These are phyloP conservation scores for Didymellaceae sp. DNA, from an alignment of 2,329 filamentous ascomycete species.

Conservation along the genomic window DNA sequence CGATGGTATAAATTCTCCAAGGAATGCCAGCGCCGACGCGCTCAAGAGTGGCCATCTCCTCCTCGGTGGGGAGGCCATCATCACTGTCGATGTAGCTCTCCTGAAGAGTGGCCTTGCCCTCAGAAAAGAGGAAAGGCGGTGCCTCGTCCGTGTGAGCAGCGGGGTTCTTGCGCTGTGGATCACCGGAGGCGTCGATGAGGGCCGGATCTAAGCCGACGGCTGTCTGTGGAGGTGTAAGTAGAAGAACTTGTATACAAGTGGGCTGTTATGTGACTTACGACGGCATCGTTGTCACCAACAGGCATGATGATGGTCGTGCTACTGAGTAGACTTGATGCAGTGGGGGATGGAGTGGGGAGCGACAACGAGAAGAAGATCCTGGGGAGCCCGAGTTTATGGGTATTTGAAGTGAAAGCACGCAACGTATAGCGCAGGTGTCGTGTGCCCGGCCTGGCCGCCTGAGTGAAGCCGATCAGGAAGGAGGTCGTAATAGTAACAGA, in stretches of 20 bases:
- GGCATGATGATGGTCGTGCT: slow-evolving; percentile 33
- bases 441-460: slow-evolving; percentile 19
- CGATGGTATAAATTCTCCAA: slow-evolving; percentile 43
- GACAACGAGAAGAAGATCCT: slow-evolving; percentile 24
- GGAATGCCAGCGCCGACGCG: slow-evolving; percentile 45
- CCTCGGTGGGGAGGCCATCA: slow-evolving; percentile 41
- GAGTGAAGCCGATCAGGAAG: slow-evolving; percentile 22
- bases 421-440: slow-evolving; percentile 15
- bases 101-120: slow-evolving; percentile 49
- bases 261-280: slow-evolving; percentile 26
- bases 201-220: slow-evolving; percentile 43
- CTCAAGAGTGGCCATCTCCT: slow-evolving; percentile 45
- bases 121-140: slow-evolving; percentile 39
- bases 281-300: slow-evolving; percentile 32
- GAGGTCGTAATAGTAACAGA: slow-evolving; percentile 24
- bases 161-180: slow-evolving; percentile 43
- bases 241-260: not conserved
- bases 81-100: slow-evolving; percentile 36
- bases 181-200: slow-evolving; percentile 42
- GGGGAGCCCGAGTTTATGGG: slow-evolving; percentile 15
- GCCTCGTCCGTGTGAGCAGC: slow-evolving; percentile 30
- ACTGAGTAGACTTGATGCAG: slow-evolving; percentile 12
- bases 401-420: slow-evolving; percentile 21
- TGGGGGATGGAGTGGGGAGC: slow-evolving; percentile 14
- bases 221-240: slow-evolving; percentile 29